Evolutionary conservation across 306 rosid genomes (phyloP), one percentile per base, ranked within the genome.

Genomic region (Glycine latifolia): DNA sequence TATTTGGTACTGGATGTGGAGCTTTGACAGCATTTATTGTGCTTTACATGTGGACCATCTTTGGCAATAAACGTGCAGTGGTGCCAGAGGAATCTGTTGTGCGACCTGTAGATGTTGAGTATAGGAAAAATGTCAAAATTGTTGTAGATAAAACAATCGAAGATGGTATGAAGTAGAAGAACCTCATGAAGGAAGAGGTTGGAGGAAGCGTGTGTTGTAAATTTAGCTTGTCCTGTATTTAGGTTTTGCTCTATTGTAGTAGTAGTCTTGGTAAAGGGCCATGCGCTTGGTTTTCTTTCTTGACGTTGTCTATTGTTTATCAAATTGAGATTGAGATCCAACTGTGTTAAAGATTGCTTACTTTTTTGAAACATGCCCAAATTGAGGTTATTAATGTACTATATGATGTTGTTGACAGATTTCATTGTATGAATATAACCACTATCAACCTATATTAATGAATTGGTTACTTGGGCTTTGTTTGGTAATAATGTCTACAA

Each of bases 1-100:
- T 88, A 50, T 87, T 91, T 68, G 99, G 99, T 7, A 90, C 87
- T 80, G 97, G 88, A 8, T 90, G 95, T 88, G 99, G 99, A 90
- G 99, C 95, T 72, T 73, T 91, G 82, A 69, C 87, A 26, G 92
- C 96, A 4, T 89, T 89, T 52, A 39, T 85, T 59, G 88, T 83
- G 72, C 73, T 93, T 87, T 91, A 90, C 82, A 75, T 90, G 77
- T 93, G 98, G 95, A 93, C 90, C 52, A 85, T 89, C 79, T 86
- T 93, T 46, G 94, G 97, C 3, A 88, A 37, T 35, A 86, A 87
- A 80, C 82, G 90, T 4, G 93, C 90, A 0, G 96, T 93, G 79
- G 92, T 88, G 83, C 99, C 97, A 0, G 99, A 89, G 75, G 98
- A 90, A 79, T 88, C 33, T 83, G 88, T 81, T 26, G 68, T 48